These are phyloP conservation scores for Pseudogymnoascus sp. DNA, from an alignment of 2,329 filamentous ascomycete genomes.

Conservation along the genomic window DNA sequence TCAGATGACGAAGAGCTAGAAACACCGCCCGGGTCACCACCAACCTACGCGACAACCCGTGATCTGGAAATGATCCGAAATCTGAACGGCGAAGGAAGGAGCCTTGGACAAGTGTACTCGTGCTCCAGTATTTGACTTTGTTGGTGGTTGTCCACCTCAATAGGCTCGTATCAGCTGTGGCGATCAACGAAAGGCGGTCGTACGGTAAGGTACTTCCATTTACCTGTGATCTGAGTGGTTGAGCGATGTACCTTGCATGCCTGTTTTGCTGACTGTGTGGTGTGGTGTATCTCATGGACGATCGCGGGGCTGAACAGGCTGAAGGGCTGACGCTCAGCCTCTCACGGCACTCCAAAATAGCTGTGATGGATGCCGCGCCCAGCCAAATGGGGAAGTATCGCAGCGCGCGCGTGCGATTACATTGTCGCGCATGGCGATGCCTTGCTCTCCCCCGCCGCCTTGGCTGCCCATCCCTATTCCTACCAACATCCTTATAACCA, in stretches of 20 bases:
- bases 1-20: not conserved
- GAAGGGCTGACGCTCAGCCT: not conserved
- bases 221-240: not conserved
- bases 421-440: conserved; percentile 3
- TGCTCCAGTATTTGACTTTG: not conserved
- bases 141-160: not conserved
- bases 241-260: not conserved
- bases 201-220: not conserved
- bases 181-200: not conserved
- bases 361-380: not conserved
- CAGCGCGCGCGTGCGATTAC: not conserved
- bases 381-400: conserved; percentile 1
- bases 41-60: not conserved
- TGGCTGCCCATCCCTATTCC: not conserved
- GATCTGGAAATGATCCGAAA: not conserved
- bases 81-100: not conserved
- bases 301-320: not conserved
- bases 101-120: not conserved
- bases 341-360: not conserved
- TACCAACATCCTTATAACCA: not conserved
- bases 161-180: not conserved
- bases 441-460: not conserved
- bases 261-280: not conserved
- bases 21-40: not conserved
- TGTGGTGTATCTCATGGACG: not conserved